These are phyloP conservation scores for Spencermartinsiella europaea DNA, from an alignment of 805 yeast genomes.

Conservation along the genomic window DNA sequence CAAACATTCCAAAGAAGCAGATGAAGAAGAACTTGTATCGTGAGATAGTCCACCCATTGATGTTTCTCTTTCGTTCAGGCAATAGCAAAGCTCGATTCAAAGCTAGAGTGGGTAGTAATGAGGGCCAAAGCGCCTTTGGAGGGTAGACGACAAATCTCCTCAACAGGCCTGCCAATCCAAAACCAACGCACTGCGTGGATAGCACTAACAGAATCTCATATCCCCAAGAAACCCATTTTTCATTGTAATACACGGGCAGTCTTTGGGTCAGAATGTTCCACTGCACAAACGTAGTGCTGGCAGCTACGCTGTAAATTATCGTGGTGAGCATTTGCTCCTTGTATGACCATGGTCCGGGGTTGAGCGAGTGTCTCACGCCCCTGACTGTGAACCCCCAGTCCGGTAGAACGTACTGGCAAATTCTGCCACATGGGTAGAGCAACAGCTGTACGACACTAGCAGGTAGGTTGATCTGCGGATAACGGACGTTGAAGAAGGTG, in stretches of 20 bases:
- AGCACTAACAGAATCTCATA: conserved; percentile 47
- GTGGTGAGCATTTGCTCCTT: conserved; percentile 67
- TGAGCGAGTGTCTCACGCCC: conserved; percentile 41
- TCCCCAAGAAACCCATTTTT: conserved; percentile 22
- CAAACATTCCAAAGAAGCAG: conserved; percentile 37
- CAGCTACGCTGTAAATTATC: conserved; percentile 26
- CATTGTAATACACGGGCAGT: conserved; percentile 25
- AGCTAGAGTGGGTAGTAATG: conserved; percentile 51
- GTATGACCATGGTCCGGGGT: conserved; percentile 60
- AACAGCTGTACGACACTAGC: conserved; percentile 51
- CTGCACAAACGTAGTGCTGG: conserved; percentile 21
- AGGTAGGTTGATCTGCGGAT: conserved; percentile 46
- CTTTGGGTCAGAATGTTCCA: conserved; percentile 22
- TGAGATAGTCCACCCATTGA: conserved; percentile 53
- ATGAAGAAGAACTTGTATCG: conserved; percentile 41
- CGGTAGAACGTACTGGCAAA: conserved; percentile 36
- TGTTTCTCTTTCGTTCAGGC: conserved; percentile 21
- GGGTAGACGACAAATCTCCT: conserved; percentile 42
- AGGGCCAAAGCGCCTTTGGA: conserved; percentile 41
- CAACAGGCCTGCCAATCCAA: conserved; percentile 52
- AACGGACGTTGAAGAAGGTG: conserved; percentile 51
- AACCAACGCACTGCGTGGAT: conserved; percentile 52
- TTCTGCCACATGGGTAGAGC: conserved; percentile 49
- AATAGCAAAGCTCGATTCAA: conserved; percentile 33
- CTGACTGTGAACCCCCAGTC: conserved; percentile 38